Percentiles rank a stretch among this genome's conserved stretches.
Evolutionary conservation across 2,329 filamentous ascomycete genomes (phyloP).

Genomic region (Colletotrichum magnum): DNA sequence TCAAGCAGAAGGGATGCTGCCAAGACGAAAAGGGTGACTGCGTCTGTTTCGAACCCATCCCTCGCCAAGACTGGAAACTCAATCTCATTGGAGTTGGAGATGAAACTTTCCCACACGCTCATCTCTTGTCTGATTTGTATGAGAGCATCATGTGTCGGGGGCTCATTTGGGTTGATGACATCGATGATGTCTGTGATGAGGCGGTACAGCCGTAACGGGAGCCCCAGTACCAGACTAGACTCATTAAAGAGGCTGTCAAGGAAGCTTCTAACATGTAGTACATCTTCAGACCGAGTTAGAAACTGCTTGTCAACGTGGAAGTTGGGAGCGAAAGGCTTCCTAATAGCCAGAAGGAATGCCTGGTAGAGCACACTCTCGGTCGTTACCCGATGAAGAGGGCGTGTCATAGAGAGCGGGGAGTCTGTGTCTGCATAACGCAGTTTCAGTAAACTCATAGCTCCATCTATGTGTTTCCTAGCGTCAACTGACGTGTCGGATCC

Average conservation of each 20-base stretch:
- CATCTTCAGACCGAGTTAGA: neutral
- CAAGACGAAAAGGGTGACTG: neutral
- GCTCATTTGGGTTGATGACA: neutral
- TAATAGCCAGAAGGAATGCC: neutral
- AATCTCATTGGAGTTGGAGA: rapidly evolving
- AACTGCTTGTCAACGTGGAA: neutral
- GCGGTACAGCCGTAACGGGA: constrained; percentile 7
- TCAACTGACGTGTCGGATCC: neutral
- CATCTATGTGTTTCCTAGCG: constrained; percentile 8
- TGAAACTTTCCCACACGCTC: neutral
- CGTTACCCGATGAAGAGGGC: constrained; percentile 1
- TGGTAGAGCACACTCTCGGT: constrained; percentile 14
- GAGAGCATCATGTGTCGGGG: neutral
- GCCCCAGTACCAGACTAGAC: neutral
- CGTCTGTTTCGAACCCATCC: neutral
- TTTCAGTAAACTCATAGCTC: constrained; percentile 9
- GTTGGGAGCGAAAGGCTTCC: neutral
- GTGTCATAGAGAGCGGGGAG: neutral
- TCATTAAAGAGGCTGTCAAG: neutral
- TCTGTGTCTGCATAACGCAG: neutral
- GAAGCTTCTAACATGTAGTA: neutral
- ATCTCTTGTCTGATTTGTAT: neutral
- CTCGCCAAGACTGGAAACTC: rapidly evolving
- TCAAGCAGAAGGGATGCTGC: constrained; percentile 8
- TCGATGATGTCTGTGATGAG: constrained; percentile 8